Evolutionary conservation across 2,329 filamentous ascomycete species (phyloP).

Genomic region (Aspergillus sp.): DNA sequence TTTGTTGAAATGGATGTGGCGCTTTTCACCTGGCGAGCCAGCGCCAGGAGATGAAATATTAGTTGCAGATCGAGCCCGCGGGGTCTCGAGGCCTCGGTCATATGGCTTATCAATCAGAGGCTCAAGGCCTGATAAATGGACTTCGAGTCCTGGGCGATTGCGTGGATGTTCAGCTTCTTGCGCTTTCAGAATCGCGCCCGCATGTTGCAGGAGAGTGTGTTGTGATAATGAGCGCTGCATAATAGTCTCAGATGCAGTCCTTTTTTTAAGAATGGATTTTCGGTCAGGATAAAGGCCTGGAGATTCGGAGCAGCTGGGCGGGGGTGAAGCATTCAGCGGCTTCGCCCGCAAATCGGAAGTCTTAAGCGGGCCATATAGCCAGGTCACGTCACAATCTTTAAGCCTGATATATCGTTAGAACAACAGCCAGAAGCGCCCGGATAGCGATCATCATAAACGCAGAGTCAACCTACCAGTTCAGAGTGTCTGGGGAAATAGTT

Average conservation of each 20-base stretch:
- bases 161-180: constrained; percentile 64
- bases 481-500: constrained; percentile 84
- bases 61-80: constrained; percentile 56
- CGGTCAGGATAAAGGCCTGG: constrained; percentile 69
- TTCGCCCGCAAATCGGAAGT: constrained; percentile 62
- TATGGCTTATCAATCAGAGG: constrained; percentile 52
- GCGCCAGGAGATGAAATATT: constrained; percentile 70
- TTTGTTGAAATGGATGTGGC: constrained; percentile 95
- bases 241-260: constrained; percentile 94
- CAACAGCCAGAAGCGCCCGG: not conserved
- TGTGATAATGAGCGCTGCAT: constrained; percentile 84
- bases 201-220: constrained; percentile 86
- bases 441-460: not conserved
- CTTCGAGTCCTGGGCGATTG: constrained; percentile 57
- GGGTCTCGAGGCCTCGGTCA: constrained; percentile 3
- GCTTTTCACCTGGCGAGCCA: constrained; percentile 65
- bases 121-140: constrained; percentile 59
- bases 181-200: constrained; percentile 79
- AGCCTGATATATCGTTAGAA: constrained; percentile 58
- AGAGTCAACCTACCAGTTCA: constrained; percentile 75
- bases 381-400: constrained; percentile 96
- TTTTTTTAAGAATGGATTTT: constrained; percentile 94
- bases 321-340: constrained; percentile 49
- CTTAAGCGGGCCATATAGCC: constrained; percentile 92
- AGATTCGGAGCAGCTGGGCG: constrained; percentile 57